Base-by-base conservation (phyloP, 345 rosid genomes). In the Microcos paniculata region DNA sequence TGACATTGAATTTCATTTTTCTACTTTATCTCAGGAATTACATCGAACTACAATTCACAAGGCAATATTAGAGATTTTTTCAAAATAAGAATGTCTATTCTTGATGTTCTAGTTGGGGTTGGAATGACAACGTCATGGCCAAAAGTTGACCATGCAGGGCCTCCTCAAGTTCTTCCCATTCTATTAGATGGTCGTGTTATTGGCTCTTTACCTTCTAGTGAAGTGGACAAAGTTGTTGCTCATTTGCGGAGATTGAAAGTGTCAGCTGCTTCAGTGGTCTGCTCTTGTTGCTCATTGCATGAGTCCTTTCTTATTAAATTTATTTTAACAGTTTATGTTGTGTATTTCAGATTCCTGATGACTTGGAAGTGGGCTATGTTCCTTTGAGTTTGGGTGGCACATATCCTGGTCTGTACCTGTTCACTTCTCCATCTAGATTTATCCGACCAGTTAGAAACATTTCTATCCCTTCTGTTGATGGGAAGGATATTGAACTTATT, bases 291-390 rank as follows among this genome's bases (percentile, higher is more conserved):
- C 71, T 62, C 61, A 71, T 59, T 72, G 18, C 11, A 16, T 15
- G 1, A 33, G 43, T 63, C 23, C 26, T 5, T 33, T 51, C 28
- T 59, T 61, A 15, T 58, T 19, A 46, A n/a, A 24, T 30, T 28
- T 28, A 16, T 61, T 30, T 43, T 49, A 69, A 49, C 30, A 28
- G 18, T 26, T 40, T 51, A 23, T 63, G 61, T 30, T 38, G 15
- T 35, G 21, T 82, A 24, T 68, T 84, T 79, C 89, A 96, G 99
- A 90, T 93, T 80, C 98, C 96, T 69, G 88, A 85, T 76, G 97
- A 96, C 83, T 89, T 96, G 61, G 99, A 96, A 85, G 93, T 96
- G 62, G 99, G 99, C 77, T 90, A 93, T 82, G 88, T 91, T 80
- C 99, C 99, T 81, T 74, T 90, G 80, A 93, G 94, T 84, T 85